Percentiles rank a stretch among this genome's conserved stretches.
Evolutionary conservation across 352 stramenopile species (phyloP).

Genomic region (Phytophthora sansomeana): DNA sequence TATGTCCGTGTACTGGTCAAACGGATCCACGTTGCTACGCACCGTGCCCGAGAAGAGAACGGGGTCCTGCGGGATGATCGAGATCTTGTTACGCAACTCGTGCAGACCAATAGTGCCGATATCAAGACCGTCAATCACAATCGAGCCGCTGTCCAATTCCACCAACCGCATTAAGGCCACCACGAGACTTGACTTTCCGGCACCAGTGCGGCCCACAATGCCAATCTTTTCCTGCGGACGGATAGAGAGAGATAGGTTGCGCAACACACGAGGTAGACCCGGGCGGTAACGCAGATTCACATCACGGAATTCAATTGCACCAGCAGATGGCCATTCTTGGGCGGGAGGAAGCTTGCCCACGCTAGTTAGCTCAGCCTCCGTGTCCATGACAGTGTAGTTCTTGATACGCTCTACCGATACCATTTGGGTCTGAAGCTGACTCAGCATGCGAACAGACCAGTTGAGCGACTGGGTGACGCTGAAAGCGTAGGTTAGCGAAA

Average conservation of each 20-base stretch:
- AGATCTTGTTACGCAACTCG: constrained; percentile 58
- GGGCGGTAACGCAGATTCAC: constrained; percentile 92
- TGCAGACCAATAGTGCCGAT: constrained; percentile 64
- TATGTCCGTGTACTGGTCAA: constrained; percentile 87
- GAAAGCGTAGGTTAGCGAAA: constrained; percentile 85
- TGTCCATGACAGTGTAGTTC: constrained; percentile 70
- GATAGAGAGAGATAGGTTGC: constrained; percentile 83
- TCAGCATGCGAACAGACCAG: constrained; percentile 79
- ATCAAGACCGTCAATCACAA: constrained; percentile 72
- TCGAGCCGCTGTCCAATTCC: constrained; percentile 80
- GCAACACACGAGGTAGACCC: constrained; percentile 66
- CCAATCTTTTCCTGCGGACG: constrained; percentile 87
- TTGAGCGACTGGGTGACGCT: constrained; percentile 82
- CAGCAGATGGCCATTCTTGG: constrained; percentile 83
- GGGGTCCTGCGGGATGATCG: constrained; percentile 96
- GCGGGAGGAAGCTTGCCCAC: constrained; percentile 78
- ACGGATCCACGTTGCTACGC: constrained; percentile 93
- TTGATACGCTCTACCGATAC: constrained; percentile 81
- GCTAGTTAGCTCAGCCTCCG: constrained; percentile 86
- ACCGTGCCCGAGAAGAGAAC: constrained; percentile 96
- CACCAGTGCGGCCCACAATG: constrained; percentile 85
- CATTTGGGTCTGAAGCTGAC: constrained; percentile 84
- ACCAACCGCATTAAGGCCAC: constrained; percentile 92
- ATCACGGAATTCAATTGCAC: constrained; percentile 87
- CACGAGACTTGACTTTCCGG: constrained; percentile 92